Conservation (phyloP, 345 rosid genomes). For the Raphanus sativus region DNA sequence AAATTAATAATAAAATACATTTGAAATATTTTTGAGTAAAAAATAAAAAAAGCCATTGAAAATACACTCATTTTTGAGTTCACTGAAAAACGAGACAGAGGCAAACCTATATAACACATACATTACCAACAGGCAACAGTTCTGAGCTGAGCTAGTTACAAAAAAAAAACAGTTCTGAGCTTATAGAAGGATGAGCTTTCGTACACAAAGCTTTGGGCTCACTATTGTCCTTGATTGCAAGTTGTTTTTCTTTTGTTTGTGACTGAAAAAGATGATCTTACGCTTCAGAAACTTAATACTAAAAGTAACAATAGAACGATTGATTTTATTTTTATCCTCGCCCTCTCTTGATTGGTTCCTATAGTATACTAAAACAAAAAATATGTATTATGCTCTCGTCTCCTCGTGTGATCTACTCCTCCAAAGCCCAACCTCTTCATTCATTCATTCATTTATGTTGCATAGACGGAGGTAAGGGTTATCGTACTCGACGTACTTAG, state of each 20-base stretch:
- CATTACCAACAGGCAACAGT: too few species aligned
- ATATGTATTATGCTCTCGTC: not conserved
- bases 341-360: not conserved
- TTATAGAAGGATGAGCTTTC: too few species aligned
- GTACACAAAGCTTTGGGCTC: too few species aligned
- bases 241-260: not conserved
- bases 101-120: too few species aligned
- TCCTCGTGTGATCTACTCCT: not conserved
- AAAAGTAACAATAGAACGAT: not conserved
- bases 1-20: too few species aligned
- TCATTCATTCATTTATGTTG: constrained; percentile 43
- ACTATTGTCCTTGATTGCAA: not conserved
- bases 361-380: not conserved
- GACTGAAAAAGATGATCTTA: not conserved
- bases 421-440: not conserved
- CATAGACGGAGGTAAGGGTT: constrained; percentile 73
- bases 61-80: too few species aligned
- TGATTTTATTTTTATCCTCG: not conserved
- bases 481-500: constrained; percentile 66
- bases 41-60: too few species aligned
- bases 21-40: too few species aligned
- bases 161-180: too few species aligned
- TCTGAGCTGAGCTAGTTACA: too few species aligned
- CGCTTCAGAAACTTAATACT: not conserved
- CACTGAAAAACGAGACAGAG: not conserved